Percentiles rank a stretch among this genome's conserved stretches.
Conservation (phyloP, 2,329 filamentous ascomycete genomes). For the Fusarium neocosmosporiellum region DNA sequence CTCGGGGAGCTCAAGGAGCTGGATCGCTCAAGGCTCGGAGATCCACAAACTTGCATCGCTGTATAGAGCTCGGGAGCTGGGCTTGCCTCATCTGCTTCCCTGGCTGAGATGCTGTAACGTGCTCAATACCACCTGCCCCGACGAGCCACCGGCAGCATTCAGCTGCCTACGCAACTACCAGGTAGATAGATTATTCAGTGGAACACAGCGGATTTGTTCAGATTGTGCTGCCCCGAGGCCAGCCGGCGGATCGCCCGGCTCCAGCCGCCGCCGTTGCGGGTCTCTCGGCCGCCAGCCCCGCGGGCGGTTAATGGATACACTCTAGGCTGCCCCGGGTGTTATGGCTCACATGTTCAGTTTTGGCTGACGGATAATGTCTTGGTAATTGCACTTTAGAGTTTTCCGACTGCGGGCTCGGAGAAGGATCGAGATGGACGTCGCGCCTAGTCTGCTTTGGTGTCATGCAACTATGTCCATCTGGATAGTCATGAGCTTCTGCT, state of each 20-base stretch:
- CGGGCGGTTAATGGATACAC: background rate
- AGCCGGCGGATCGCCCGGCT: constrained; percentile 28
- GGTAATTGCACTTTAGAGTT: background rate
- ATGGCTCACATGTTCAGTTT: constrained; percentile 3
- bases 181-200: background rate
- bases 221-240: constrained; percentile 8
- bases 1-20: constrained; percentile 1
- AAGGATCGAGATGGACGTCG: constrained; percentile 4
- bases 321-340: background rate
- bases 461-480: background rate
- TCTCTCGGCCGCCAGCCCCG: constrained; percentile 23
- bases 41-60: constrained; percentile 5
- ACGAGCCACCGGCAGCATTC: background rate
- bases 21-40: background rate
- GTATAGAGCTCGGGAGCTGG: background rate
- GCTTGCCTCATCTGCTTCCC: background rate
- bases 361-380: background rate
- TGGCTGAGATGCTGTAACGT: background rate
- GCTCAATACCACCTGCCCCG: background rate
- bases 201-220: background rate
- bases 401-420: background rate
- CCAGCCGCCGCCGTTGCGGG: constrained; percentile 31
- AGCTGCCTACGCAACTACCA: background rate
- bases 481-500: constrained; percentile 3
- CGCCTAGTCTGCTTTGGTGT: background rate